A percentile compares a stretch with the other conserved stretches of the same genome.
Evolutionary conservation across 2,329 filamentous ascomycete genomes (phyloP).

Genomic region (Aspergillus intermedius): DNA sequence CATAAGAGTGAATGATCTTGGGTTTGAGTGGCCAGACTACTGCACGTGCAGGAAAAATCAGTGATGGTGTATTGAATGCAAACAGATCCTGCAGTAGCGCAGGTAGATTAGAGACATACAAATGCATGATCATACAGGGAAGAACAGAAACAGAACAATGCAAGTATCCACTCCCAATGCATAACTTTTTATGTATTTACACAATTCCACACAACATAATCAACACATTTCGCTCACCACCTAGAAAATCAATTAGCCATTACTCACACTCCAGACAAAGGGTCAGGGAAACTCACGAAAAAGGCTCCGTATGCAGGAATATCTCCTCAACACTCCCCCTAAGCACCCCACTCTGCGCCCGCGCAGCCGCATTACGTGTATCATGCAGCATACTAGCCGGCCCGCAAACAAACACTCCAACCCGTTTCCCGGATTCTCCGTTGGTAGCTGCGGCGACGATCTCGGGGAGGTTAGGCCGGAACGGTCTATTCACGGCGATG

Average conservation of each 20-base stretch:
- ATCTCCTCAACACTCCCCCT: conserved; percentile 27
- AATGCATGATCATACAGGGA: too few relatives aligned
- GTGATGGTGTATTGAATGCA: too few relatives aligned
- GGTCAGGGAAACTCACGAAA: conserved; percentile 34
- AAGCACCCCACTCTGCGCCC: conserved; percentile 34
- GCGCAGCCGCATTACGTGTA: conserved; percentile 42
- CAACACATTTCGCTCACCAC: background rate
- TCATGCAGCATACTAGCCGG: conserved; percentile 44
- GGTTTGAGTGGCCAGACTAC: too few relatives aligned
- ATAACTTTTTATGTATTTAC: too few relatives aligned
- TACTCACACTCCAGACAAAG: background rate
- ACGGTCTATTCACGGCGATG: background rate
- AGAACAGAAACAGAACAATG: too few relatives aligned
- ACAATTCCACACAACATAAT: background rate
- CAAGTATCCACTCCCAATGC: too few relatives aligned
- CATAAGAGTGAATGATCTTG: too few relatives aligned
- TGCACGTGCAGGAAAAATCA: too few relatives aligned
- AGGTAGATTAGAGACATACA: too few relatives aligned
- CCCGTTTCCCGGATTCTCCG: conserved; percentile 5
- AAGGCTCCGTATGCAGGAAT: conserved; percentile 45
- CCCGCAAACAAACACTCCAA: conserved; percentile 38
- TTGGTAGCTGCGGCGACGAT: conserved; percentile 14
- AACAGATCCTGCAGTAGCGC: too few relatives aligned
- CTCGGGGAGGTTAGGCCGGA: conserved; percentile 28
- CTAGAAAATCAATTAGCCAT: background rate